Base-by-base conservation (phyloP, 768 basidiomycete species). In the Trichaptum fuscoviolaceum region DNA sequence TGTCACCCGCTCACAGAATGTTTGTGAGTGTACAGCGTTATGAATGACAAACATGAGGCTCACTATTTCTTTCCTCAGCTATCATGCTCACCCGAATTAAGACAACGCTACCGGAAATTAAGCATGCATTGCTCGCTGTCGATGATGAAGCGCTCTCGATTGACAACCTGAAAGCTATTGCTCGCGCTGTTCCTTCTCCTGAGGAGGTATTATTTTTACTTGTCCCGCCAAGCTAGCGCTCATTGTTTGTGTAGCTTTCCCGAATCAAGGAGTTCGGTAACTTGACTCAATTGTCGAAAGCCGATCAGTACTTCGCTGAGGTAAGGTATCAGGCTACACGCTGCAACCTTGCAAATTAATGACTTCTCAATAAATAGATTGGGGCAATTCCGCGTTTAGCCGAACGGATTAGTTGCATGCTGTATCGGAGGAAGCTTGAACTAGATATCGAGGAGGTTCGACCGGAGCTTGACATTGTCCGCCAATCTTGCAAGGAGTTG, bases 21-120 rank as follows among this genome's bases (percentile, higher is more conserved):
- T 95, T 69, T 90, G 93, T 88, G 69, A 70, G 83, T 76, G 25
- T 6, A 5, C 15, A 20, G 15, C 42, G 42, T 2, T 18, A 60
- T 60, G 7, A 17, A 3, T 58, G 57, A 24, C 58, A 63, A n/a
- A 7, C 62, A 42, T 61, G 27, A 59, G 65, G 70, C 66, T 52
- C 66, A 62, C 27, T 66, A 15, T 2, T 62, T 67, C 62, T 59
- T n/a, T 57, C 63, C 63, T 30, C 63, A 93, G 93, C 87, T 0
- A 95, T 96, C 69, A 92, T 96, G 90, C 79, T 98, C 1, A 86
- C 88, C 1, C 81, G 87, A 15, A 87, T 96, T 67, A 90, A 90
- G 75, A 74, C 90, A 63, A 78, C 81, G 4, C 83, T 87, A 52
- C 73, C 84, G 1, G 84, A 85, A 15, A 91, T 97, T 69, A 82